These are phyloP conservation scores for Trypanosoma scelopori DNA, from an alignment of 208 protist species.

Conservation along the genomic window DNA sequence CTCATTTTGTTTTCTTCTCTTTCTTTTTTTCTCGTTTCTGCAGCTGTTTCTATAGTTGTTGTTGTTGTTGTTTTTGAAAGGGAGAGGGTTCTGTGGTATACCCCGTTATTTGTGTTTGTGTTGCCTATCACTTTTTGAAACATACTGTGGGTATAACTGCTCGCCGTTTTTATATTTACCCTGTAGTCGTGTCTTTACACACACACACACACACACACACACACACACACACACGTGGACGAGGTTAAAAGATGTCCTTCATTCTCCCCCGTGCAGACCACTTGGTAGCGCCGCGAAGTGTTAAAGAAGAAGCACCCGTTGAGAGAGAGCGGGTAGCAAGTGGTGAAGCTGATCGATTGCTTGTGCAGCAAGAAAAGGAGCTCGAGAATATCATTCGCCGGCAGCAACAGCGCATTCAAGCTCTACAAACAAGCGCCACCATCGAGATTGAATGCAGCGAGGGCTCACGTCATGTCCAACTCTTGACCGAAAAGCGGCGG, in stretches of 20 bases:
- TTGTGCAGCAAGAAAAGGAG: conserved; percentile 16
- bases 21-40: no score
- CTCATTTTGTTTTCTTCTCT: no score
- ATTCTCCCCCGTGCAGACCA: neutral
- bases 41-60: no score
- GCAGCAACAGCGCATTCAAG: conserved; percentile 26
- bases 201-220: neutral
- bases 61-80: no score
- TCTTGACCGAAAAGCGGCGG: conserved; percentile 1
- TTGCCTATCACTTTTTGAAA: no score
- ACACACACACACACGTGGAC: neutral
- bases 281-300: neutral
- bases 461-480: conserved; percentile 10
- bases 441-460: conserved; percentile 18
- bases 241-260: conserved; percentile 12
- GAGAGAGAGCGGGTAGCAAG: neutral
- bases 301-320: neutral
- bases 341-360: conserved; percentile 7
- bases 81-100: no score
- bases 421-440: conserved; percentile 2
- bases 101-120: no score
- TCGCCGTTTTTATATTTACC: no score
- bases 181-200: neutral
- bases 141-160: no score
- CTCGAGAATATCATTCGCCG: conserved; percentile 5